Conservation (phyloP, 2,329 filamentous ascomycete genomes). For the Trichoderma atroviride region DNA sequence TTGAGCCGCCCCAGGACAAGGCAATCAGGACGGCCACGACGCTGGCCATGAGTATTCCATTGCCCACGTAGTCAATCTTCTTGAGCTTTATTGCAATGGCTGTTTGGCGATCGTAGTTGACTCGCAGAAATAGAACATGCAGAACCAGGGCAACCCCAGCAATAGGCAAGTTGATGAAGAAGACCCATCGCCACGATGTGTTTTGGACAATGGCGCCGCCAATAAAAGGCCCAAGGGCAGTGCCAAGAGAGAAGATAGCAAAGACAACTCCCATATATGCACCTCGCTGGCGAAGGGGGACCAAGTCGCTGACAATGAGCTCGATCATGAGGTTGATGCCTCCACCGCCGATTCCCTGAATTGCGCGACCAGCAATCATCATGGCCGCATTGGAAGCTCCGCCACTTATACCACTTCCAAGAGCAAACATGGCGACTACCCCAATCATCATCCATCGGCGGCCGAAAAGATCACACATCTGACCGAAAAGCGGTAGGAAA, state of each 20-base stretch:
- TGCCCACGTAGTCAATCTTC: slow-evolving; percentile 50
- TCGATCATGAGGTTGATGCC: slow-evolving; percentile 42
- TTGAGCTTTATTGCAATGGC: slow-evolving; percentile 33
- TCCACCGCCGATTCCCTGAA: slow-evolving; percentile 53
- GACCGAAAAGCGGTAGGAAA: slow-evolving; percentile 43
- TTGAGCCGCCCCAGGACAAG: slow-evolving; percentile 48
- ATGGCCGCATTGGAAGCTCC: slow-evolving; percentile 46
- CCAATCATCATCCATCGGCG: slow-evolving; percentile 47
- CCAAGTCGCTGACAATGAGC: slow-evolving; percentile 46
- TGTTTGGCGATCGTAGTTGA: slow-evolving; percentile 29
- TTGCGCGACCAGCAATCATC: slow-evolving; percentile 51
- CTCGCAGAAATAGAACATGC: slow-evolving; percentile 43
- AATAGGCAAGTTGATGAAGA: slow-evolving; percentile 50
- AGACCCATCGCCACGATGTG: slow-evolving; percentile 49
- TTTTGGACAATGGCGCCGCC: slow-evolving; percentile 36
- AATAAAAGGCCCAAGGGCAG: slow-evolving; percentile 40
- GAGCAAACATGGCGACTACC: slow-evolving; percentile 49
- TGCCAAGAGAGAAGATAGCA: slow-evolving; percentile 38
- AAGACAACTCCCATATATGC: slow-evolving; percentile 43
- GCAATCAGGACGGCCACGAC: slow-evolving; percentile 45
- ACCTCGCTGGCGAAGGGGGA: slow-evolving; percentile 51
- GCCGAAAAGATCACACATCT: slow-evolving; percentile 55
- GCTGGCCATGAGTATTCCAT: slow-evolving; percentile 44
- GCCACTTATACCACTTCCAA: slow-evolving; percentile 57
- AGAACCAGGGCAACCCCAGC: slow-evolving; percentile 39